Base-by-base conservation (phyloP, 2,329 filamentous ascomycete genomes). In the Hypocreales sp. region DNA sequence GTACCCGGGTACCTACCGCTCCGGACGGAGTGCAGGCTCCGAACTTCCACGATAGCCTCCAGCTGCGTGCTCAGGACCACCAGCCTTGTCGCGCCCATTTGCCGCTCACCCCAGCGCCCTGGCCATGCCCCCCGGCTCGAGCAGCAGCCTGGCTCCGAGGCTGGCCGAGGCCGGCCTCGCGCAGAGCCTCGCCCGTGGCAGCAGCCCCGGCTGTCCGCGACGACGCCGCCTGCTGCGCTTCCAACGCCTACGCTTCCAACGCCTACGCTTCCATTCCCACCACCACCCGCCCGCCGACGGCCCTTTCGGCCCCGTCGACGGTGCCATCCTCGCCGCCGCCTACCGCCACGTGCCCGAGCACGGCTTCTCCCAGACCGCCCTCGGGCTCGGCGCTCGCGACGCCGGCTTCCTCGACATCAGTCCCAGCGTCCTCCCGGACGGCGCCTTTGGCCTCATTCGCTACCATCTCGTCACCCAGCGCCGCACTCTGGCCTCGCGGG, bases 341-440 rank as follows among this genome's bases (percentile, higher is more conserved):
- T 71, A 90, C 41, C 48, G 56, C 17, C 79, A 92, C 49, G 73
- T 95, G 8, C 83, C 84, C 12, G 51, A 65, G 27, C 68, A 83
- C 48, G 90, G 90, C 47, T 98, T 95, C 63, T 81, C 82, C 0
- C 57, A 64, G 26, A 62, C 69, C 13, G 63, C 86, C 1, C 64
- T 98, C 8, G 67, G 70, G 23, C 67, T 79, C 14, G 90, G 87
- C 34, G 82, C 82, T 34, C 73, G 73, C 43, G 83, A 93, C 44
- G 73, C 76, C 12, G 84, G 86, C 24, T 93, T 87, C 49, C 72
- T 83, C 28, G 81, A 90, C 46, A 83, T 87, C 32, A 86, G 81
- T 32, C 72, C 80, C 8, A 86, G 83, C 44, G 60, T 94, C 13
- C 72, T 98, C 30, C 74, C 82, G 1, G 66, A 76, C 22, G 82